Base-by-base conservation (phyloP, 305 asterid genomes). In the Fraxinus angustifolia region DNA sequence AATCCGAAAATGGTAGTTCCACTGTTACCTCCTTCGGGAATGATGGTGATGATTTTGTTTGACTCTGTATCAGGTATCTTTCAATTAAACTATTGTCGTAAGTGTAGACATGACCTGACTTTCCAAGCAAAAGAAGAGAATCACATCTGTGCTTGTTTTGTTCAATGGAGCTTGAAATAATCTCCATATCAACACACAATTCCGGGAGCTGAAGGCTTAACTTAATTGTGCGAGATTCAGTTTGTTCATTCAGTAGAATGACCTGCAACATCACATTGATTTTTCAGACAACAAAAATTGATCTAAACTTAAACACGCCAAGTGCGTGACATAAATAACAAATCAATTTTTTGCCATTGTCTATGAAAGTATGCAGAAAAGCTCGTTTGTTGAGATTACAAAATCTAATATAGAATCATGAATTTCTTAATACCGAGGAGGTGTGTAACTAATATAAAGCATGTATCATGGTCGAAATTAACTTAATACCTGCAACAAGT, bases 1-100 rank as follows among this genome's bases (percentile, higher is more conserved):
- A 90, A 86, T 95, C 97, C 62, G 90, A 93, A 82, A 91, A 90
- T 16, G 98, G 97, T 34, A 93, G 88, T 89, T 91, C 94, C 85
- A 93, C 86, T 82, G 17, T 80, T 50, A 83, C 76, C 80, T 91
- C 96, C 89, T 89, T 89, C 6, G 98, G 98, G 76, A 95, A 91
- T 65, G 99, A 93, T 71, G 94, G 95, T n/a, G 94, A 77, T 14
- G 97, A 90, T 85, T 91, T 95, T 62, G 87, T 90, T 88, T 91
- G 98, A 85, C 87, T 79, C 78, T 91, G 98, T 82, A 87, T 50
- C n/a, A 95, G 86, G 88, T 91, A 92, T 84, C 91, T 93, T 86
- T 91, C 97, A 80, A 95, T 87, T 40, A 80, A 81, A 58, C 87
- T 80, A 85, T 92, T 97, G 79, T 93, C 96, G 50, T 90, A 95